Conservation (phyloP, 345 rosid genomes). For the Heritiera fomes region DNA sequence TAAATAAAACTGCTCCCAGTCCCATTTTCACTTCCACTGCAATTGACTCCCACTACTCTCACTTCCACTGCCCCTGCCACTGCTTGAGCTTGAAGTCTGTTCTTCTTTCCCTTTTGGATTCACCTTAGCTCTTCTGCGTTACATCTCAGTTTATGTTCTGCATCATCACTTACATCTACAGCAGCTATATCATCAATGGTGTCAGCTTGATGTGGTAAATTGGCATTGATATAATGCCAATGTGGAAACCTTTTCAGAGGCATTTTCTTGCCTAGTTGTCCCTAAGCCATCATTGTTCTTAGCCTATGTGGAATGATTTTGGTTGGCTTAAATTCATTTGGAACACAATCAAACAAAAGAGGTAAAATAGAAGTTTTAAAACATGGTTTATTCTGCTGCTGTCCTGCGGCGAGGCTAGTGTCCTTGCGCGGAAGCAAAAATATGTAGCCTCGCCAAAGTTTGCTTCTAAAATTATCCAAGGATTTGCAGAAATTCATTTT, state of each 20-base stretch:
- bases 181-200: constrained; percentile 75
- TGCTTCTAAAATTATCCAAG: too few species aligned
- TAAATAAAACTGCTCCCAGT: constrained; percentile 39
- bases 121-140: constrained; percentile 84
- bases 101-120: constrained; percentile 47
- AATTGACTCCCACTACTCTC: constrained; percentile 36
- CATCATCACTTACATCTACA: constrained; percentile 73
- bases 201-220: constrained; percentile 49
- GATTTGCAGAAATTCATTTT: too few species aligned
- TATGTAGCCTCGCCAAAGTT: too few species aligned
- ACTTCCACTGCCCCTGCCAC: constrained; percentile 47
- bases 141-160: constrained; percentile 44
- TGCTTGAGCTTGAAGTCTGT: constrained; percentile 51
- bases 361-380: too few species aligned
- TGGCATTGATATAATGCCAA: constrained; percentile 59
- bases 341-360: too few species aligned
- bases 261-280: constrained; percentile 25
- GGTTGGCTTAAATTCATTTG: too few species aligned
- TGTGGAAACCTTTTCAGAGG: constrained; percentile 29
- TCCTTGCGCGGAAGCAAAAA: too few species aligned
- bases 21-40: constrained; percentile 39
- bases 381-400: too few species aligned
- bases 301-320: too few species aligned
- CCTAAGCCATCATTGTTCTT: constrained; percentile 21
- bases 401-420: too few species aligned